Evolutionary conservation across 805 yeast genomes (phyloP).

Genomic region (Wickerhamia fluorescens): DNA sequence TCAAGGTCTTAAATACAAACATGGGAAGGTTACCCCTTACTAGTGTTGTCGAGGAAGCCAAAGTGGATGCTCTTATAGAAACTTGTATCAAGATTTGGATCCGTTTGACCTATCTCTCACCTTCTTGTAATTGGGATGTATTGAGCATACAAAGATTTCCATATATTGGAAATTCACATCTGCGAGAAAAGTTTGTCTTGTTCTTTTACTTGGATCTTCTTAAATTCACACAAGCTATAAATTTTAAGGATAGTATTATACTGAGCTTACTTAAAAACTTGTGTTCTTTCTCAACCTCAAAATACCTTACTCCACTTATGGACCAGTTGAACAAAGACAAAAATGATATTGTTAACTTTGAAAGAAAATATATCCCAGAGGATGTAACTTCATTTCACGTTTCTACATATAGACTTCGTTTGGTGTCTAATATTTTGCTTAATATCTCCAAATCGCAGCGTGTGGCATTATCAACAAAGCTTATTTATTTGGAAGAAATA

Average conservation of each 20-base stretch:
- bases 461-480: slow-evolving; percentile 8
- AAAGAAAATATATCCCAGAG: slow-evolving; percentile 12
- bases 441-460: slow-evolving; percentile 10
- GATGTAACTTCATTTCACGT: slow-evolving; percentile 12
- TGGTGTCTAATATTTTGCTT: slow-evolving; percentile 14
- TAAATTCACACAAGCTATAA: slow-evolving; percentile 12
- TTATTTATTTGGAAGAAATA: slow-evolving; percentile 13
- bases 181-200: slow-evolving; percentile 27
- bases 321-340: slow-evolving; percentile 10
- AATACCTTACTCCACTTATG: slow-evolving; percentile 18
- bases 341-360: slow-evolving; percentile 12
- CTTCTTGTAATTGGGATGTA: slow-evolving; percentile 26
- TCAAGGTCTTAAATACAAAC: slow-evolving; percentile 14
- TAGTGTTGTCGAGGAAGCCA: slow-evolving; percentile 14
- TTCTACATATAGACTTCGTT: slow-evolving; percentile 11
- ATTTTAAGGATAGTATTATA: slow-evolving; percentile 16
- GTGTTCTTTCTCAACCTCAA: slow-evolving; percentile 18
- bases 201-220: slow-evolving; percentile 21
- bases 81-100: slow-evolving; percentile 26
- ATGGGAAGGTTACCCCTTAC: slow-evolving; percentile 32
- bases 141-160: slow-evolving; percentile 31
- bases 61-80: slow-evolving; percentile 18
- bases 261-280: slow-evolving; percentile 18
- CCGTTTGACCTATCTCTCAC: slow-evolving; percentile 9
- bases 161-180: slow-evolving; percentile 30